Evolutionary conservation across 2,329 filamentous ascomycete genomes (phyloP).

Genomic region (Zasmidium citrigriseum): DNA sequence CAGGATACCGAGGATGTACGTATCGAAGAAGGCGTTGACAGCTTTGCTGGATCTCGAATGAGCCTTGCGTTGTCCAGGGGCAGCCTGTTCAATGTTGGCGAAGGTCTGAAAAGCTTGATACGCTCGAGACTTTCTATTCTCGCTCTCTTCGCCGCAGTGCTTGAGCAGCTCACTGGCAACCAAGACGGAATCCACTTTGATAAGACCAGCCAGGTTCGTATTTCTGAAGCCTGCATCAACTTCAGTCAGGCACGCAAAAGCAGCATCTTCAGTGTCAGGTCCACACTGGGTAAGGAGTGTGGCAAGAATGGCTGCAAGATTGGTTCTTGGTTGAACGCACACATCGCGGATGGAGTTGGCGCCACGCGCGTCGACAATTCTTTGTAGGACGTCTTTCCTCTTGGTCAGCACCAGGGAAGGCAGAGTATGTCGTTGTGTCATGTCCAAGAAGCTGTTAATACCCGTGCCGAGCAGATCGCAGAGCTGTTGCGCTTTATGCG

Average conservation of each 20-base stretch:
- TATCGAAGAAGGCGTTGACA: conserved; percentile 75
- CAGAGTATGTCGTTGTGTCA: conserved; percentile 78
- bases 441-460: conserved; percentile 70
- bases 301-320: conserved; percentile 61
- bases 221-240: conserved; percentile 71
- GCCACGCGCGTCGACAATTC: conserved; percentile 71
- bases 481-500: conserved; percentile 78
- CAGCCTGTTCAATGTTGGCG: conserved; percentile 51
- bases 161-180: conserved; percentile 83
- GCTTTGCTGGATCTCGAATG: conserved; percentile 55
- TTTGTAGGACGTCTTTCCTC: conserved; percentile 74
- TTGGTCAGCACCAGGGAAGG: conserved; percentile 83
- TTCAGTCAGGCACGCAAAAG: conserved; percentile 67
- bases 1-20: conserved; percentile 84
- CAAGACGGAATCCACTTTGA: conserved; percentile 73
- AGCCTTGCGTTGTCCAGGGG: conserved; percentile 46
- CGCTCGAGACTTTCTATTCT: conserved; percentile 39
- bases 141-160: conserved; percentile 68
- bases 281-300: conserved; percentile 58
- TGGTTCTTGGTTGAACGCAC: conserved; percentile 57
- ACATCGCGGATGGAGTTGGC: conserved; percentile 60
- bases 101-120: conserved; percentile 53
- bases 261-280: conserved; percentile 64
- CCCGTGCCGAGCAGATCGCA: conserved; percentile 79
- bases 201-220: conserved; percentile 64